Evolutionary conservation across 2,329 filamentous ascomycete species (phyloP), one percentile per base, ranked within the genome.

Genomic region (Orbilia blumenaviensis): DNA sequence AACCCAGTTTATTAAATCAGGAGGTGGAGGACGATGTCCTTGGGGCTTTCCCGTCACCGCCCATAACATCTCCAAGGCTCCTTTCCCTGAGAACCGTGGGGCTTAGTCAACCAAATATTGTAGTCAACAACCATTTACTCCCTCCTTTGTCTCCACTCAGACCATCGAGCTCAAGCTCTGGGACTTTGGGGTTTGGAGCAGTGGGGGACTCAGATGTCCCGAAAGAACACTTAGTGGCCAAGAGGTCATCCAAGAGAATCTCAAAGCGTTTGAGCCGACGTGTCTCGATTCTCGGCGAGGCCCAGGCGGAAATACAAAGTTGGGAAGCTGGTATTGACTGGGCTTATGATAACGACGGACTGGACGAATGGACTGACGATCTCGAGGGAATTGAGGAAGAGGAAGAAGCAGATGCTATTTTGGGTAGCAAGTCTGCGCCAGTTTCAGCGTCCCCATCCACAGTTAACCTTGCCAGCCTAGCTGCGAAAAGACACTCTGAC

Each of bases 281-380:
- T 16, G 34, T 71, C 21, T 72, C 73, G 2, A 62, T 72, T 23
- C 38, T 71, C 6, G 46, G 38, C 6, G 61, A 77, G 10, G 60
- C 42, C 5, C 50, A 66, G 4, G 60, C 66, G 3, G 73, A 77
- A 9, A 54, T 54, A 27, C 66, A 71, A 21, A 71, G 38, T n/a
- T 77, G 73, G 73, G 73, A 77, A 29, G 73, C 66, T 3, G 73
- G 72, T 14, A 72, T 77, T 12, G 73, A 77, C 27, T 77, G 73
- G 73, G 66, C 73, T 0, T 77, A 77, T 29, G 73, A 72, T 21
- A 66, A 77, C 18, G 64, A 66, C 34, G 73, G 38, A 16, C 34
- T 77, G 6, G 73, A 77, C n/a, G 73, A 66, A 14, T 77, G 66
- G 73, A 66, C 66, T 12, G 67, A 77, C 21, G 72, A 76, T 27